Conservation (phyloP, 2,329 filamentous ascomycete genomes). For the Trichoderma simmonsii region DNA sequence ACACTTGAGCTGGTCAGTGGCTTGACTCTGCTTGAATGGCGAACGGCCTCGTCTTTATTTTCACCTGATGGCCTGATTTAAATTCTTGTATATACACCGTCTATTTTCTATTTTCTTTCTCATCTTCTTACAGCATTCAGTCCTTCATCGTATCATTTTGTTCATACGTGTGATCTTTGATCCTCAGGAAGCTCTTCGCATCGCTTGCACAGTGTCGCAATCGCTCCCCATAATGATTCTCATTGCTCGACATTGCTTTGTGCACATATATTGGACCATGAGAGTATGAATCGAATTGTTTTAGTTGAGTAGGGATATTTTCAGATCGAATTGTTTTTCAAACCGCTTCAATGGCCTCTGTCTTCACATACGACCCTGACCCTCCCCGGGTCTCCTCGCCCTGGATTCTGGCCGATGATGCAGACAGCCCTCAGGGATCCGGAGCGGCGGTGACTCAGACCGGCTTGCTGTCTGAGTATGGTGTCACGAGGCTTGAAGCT, state of each 20-base stretch:
- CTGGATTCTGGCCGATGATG: conserved; percentile 65
- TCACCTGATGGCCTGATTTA: background rate
- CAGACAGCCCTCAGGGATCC: conserved; percentile 33
- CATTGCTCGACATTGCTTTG: background rate
- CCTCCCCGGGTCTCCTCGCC: conserved; percentile 86
- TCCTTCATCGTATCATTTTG: background rate
- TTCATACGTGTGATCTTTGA: background rate
- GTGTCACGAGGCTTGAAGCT: conserved; percentile 73
- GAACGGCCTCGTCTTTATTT: background rate
- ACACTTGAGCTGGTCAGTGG: conserved; percentile 7
- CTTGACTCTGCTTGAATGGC: background rate
- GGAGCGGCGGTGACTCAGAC: conserved; percentile 24
- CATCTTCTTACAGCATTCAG: background rate
- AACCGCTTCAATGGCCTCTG: conserved; percentile 70
- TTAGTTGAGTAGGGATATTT: background rate
- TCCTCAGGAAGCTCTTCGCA: background rate
- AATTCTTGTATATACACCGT: background rate
- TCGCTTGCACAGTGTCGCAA: background rate
- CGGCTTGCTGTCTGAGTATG: conserved; percentile 56
- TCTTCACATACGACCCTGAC: conserved; percentile 92
- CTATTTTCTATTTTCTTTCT: background rate
- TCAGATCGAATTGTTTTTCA: background rate
- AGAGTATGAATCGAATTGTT: background rate
- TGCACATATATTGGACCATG: background rate
- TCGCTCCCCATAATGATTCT: conserved; percentile 15